A percentile compares a stretch with the other conserved stretches of the same genome.
phyloP scores from a whole-genome alignment of 2,329 filamentous ascomycete genomes.

The Phoma sp. region DNA sequence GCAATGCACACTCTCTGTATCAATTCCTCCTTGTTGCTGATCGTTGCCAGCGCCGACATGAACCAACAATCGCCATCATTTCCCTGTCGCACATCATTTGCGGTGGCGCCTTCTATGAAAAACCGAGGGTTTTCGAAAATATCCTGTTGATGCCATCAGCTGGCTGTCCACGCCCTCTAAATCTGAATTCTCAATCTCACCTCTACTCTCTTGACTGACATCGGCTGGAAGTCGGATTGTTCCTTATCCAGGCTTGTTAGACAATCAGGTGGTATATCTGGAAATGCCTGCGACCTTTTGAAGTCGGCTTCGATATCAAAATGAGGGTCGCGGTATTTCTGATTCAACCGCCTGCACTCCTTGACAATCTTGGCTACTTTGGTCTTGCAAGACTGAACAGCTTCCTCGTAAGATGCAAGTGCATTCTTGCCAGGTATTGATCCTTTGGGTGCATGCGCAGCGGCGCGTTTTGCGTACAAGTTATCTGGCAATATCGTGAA shows the following conservation, averaged over 20 bases:
- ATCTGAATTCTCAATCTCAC: conserved; percentile 40
- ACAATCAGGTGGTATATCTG: conserved; percentile 55
- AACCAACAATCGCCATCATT: conserved; percentile 86
- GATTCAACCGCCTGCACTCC: conserved; percentile 77
- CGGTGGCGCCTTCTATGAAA: conserved; percentile 77
- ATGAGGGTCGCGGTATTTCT: conserved; percentile 85
- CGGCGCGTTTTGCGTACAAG: conserved; percentile 67
- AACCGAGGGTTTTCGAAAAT: conserved; percentile 81
- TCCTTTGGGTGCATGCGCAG: conserved; percentile 62
- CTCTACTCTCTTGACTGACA: conserved; percentile 75
- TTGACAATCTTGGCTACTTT: conserved; percentile 65
- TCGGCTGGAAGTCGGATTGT: conserved; percentile 61
- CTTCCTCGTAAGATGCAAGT: conserved; percentile 75
- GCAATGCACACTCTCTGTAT: conserved; percentile 79
- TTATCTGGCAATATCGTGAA: conserved; percentile 75
- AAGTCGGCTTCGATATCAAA: conserved; percentile 85
- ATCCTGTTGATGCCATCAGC: conserved; percentile 60
- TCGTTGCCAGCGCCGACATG: conserved; percentile 78
- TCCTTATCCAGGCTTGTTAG: conserved; percentile 57
- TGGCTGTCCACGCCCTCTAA: not conserved
- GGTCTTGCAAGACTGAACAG: conserved; percentile 70
- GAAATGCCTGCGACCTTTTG: conserved; percentile 55
- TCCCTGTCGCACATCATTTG: conserved; percentile 81
- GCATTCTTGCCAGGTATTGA: conserved; percentile 67
- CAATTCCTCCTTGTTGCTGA: conserved; percentile 74